These are phyloP conservation scores for Yarrowia sp. DNA, from an alignment of 805 yeast genomes.

Conservation along the genomic window DNA sequence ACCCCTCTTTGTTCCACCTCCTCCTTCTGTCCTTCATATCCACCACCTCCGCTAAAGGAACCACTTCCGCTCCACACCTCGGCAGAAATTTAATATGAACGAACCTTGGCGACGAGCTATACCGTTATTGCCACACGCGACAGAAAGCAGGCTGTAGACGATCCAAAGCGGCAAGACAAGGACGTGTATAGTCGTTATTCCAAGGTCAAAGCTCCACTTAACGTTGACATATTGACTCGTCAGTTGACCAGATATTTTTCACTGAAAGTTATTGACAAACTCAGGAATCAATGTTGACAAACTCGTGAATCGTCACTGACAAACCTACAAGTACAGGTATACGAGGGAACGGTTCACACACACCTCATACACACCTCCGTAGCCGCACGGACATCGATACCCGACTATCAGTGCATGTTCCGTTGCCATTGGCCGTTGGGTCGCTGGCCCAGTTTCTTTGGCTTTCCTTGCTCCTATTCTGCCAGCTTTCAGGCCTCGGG, in stretches of 20 bases:
- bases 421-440: constrained; percentile 28
- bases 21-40: neutral
- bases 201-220: too few relatives aligned
- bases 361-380: too few relatives aligned
- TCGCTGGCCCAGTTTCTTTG: neutral
- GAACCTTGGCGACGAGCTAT: constrained; percentile 23
- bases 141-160: neutral
- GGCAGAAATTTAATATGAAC: constrained; percentile 28
- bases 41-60: constrained; percentile 29
- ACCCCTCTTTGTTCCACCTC: neutral
- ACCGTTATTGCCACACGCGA: constrained; percentile 30
- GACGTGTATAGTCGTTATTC: too few relatives aligned
- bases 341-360: too few relatives aligned
- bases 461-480: constrained; percentile 14
- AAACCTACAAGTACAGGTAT: too few relatives aligned
- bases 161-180: too few relatives aligned
- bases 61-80: constrained; percentile 24
- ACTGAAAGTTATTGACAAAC: too few relatives aligned
- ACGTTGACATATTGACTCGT: too few relatives aligned
- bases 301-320: too few relatives aligned
- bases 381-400: neutral
- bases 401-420: constrained; percentile 29
- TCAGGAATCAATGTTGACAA: too few relatives aligned
- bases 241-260: too few relatives aligned
- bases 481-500: constrained; percentile 8